Evolutionary conservation across 768 basidiomycete genomes (phyloP).

Genomic region (Epithele typhae): DNA sequence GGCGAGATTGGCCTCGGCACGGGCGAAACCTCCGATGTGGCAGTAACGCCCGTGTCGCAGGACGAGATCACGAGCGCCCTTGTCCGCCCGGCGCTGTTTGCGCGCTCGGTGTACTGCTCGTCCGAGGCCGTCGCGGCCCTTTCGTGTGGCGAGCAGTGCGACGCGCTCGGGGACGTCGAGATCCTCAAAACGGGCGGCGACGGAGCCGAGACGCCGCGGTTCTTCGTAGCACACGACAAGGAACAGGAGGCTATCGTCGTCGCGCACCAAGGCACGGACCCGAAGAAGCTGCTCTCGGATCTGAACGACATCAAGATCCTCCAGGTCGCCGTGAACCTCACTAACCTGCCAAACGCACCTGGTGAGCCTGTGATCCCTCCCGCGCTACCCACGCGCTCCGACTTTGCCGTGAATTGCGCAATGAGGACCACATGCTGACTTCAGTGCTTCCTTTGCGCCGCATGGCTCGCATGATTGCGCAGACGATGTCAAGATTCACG

Average conservation of each 20-base stretch:
- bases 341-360: constrained; percentile 26
- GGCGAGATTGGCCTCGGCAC: constrained; percentile 2
- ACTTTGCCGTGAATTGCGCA: too few relatives aligned
- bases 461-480: constrained; percentile 8
- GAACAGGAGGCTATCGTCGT: constrained; percentile 32
- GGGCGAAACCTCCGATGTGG: background rate
- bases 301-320: constrained; percentile 32
- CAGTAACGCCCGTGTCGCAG: constrained; percentile 1
- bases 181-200: constrained; percentile 16
- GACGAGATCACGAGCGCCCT: constrained; percentile 13
- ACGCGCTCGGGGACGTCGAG: constrained; percentile 19
- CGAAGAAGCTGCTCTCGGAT: constrained; percentile 30
- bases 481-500: constrained; percentile 32
- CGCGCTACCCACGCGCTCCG: too few relatives aligned
- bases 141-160: constrained; percentile 33
- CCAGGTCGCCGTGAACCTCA: constrained; percentile 26
- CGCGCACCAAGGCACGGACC: constrained; percentile 39
- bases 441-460: too few relatives aligned
- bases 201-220: constrained; percentile 27
- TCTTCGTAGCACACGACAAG: constrained; percentile 35
- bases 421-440: too few relatives aligned
- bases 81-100: constrained; percentile 32
- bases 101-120: constrained; percentile 35
- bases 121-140: constrained; percentile 27
- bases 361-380: constrained; percentile 15